Base-by-base conservation (phyloP, 1,284 basidiomycete genomes). In the Ganoderma multipileum region DNA sequence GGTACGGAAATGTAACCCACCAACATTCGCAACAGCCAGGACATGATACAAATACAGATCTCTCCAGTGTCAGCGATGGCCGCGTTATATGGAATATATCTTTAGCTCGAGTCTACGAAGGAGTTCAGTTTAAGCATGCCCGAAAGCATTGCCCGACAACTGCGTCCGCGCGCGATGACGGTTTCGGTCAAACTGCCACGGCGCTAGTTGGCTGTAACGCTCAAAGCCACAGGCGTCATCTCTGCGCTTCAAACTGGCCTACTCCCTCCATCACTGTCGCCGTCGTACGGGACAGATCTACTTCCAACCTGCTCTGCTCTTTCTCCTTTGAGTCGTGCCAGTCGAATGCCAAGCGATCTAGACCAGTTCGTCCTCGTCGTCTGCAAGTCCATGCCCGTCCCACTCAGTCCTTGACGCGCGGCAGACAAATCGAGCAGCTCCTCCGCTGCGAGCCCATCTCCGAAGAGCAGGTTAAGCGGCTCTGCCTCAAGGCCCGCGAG, bases 401-500 rank as follows among this genome's bases (percentile, higher is more conserved):
- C 50, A 44, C 36, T 57, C 39, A 64, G 36, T 57, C 63, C 36
- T 26, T 44, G 41, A 47, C 63, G 58, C 65, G 67, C 67, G 66
- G 54, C 61, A 90, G 93, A 77, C 95, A 96, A 84, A 96, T 96
- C 70, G 93, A 92, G 74, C 95, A 97, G 80, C 89, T 98, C 63
- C 89, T 91, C 78, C 90, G 93, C 73, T 98, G 96, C 82, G 95
- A 97, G 78, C 92, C 93, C 67, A 96, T 98, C 75, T 94, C 95
- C 26, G 96, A 98, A 80, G 91, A 94, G 70, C 91, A 96, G 75
- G 96, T 98, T 71, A 97, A 97, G 78, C 87, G 93, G 75, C 86
- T 99, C 38, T 99, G 97, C 81, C 85, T 96, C 74, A 98, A 97
- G 78, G 97, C 97, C 26, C 89, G 97, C 71, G 97, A 99, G 82